A percentile compares a stretch with the other conserved stretches of the same genome.
These are phyloP conservation scores for Auricularia sp. DNA, from an alignment of 768 basidiomycete genomes.

Conservation along the genomic window DNA sequence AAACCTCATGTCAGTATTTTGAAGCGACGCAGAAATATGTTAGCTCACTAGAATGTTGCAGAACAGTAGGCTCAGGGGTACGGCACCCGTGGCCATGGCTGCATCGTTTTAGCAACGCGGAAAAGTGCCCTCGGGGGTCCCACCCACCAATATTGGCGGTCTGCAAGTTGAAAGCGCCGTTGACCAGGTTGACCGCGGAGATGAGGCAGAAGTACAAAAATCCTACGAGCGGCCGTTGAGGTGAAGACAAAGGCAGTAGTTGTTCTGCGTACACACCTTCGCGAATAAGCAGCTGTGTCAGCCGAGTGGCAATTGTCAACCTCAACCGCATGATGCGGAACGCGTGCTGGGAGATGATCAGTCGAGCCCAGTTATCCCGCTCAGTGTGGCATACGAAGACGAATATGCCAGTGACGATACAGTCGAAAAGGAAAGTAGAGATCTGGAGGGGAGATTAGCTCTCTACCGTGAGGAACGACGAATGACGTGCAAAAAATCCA, in stretches of 20 bases:
- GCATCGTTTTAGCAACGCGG: not conserved
- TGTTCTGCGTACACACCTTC: not conserved
- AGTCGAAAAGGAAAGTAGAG: not conserved
- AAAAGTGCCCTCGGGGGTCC: not conserved
- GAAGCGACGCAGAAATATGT: not conserved
- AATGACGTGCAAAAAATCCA: not conserved
- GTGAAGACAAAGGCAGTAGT: not conserved
- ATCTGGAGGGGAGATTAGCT: not conserved
- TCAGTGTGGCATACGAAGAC: not conserved
- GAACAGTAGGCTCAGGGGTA: not conserved
- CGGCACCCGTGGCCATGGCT: not conserved
- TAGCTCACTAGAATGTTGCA: not conserved
- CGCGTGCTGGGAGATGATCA: not conserved
- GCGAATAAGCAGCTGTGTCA: not conserved
- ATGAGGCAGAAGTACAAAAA: conserved; percentile 1
- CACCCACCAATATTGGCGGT: not conserved
- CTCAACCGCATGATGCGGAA: not conserved
- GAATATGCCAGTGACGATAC: not conserved
- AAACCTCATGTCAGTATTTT: not conserved
- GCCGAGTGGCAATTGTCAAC: not conserved
- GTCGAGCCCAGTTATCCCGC: too few relatives aligned
- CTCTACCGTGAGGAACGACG: not conserved
- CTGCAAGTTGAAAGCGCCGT: not conserved
- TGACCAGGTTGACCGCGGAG: not conserved
- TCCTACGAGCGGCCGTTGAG: not conserved